Evolutionary conservation across 306 rosid species (phyloP), one percentile per base, ranked within the genome.

Genomic region (Quercus aquifolioides): DNA sequence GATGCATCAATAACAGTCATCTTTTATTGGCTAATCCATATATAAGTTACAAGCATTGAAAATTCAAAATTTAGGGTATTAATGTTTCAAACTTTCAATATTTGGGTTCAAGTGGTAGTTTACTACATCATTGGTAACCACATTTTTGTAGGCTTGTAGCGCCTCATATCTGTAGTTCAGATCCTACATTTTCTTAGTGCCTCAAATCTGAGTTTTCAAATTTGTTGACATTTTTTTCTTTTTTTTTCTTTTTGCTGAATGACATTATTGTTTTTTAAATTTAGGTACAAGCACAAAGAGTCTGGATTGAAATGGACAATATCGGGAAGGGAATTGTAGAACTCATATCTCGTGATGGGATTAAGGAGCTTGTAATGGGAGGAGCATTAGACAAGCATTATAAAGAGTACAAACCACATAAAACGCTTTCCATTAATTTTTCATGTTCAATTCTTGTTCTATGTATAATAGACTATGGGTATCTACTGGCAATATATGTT

Each of bases 401-500:
- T n/a, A 57, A 5, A 57, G 8, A 21, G 62, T 57, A 57, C 71
- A 82, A 71, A 52, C 80, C 75, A 82, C 60, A 51, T 72, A 26
- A 51, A 31, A 49, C 3, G 8, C 49, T 28, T 71, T 31, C 23
- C 74, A 69, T 81, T 28, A 5, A 35, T 28, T 15, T 17, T 6
- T 15, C 71, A 18, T 63, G 8, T 11, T 49, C 62, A 54, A 46
- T 60, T 62, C 26, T 35, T 78, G 38, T 68, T 55, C 58, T 35
- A 33, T 38, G 54, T 17, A 19, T 43, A 9, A 43, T 35, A 2
- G 14, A 12, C 30, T 26, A 5, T 76, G n/a, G n/a, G 25, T 62
- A 17, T 63, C 72, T 56, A 19, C 3, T 17, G 23, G n/a, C 49
- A 7, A 2, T 35, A 35, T 35, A 35, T 35, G 41, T 43, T 8